These are phyloP conservation scores for Yueomyces sp. DNA, from an alignment of 1,139 yeast genomes.

Conservation along the genomic window DNA sequence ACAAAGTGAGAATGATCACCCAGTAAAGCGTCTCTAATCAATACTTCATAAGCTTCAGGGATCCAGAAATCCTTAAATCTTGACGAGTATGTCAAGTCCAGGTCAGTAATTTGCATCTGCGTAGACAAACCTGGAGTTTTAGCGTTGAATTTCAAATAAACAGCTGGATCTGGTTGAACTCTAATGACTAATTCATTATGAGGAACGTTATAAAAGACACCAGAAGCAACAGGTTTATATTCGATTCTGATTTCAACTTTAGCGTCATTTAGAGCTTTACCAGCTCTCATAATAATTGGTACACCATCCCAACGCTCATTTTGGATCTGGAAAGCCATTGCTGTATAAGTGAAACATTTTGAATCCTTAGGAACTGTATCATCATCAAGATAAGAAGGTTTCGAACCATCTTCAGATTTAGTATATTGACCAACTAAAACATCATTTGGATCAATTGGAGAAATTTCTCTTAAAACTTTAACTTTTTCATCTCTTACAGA, in stretches of 20 bases:
- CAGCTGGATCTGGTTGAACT: conserved; percentile 89
- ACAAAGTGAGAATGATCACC: conserved; percentile 97
- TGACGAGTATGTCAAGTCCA: conserved; percentile 73
- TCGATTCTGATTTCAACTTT: conserved; percentile 93
- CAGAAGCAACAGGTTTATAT: conserved; percentile 74
- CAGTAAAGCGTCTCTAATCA: conserved; percentile 76
- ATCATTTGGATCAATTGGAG: conserved; percentile 52
- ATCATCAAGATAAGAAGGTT: conserved; percentile 89
- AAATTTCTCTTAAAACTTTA: conserved; percentile 73
- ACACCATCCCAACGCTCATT: conserved; percentile 99
- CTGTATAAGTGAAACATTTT: conserved; percentile 87
- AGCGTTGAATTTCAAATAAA: conserved; percentile 82
- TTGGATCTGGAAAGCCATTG: conserved; percentile 59
- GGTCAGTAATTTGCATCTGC: conserved; percentile 71
- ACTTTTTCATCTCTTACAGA: conserved; percentile 94
- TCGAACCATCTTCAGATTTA: conserved; percentile 66
- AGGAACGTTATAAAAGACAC: conserved; percentile 70
- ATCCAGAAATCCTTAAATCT: conserved; percentile 86
- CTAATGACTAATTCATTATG: conserved; percentile 89
- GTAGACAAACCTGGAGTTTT: conserved; percentile 88
- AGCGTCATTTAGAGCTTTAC: conserved; percentile 85
- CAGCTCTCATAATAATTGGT: conserved; percentile 91
- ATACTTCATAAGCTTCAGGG: conserved; percentile 95
- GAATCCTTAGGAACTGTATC: conserved; percentile 76
- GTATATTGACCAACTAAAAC: conserved; percentile 80